A percentile compares a stretch with the other conserved stretches of the same genome.
phyloP scores from a whole-genome alignment of 768 basidiomycete species.

The Termitomyces titanicus region DNA sequence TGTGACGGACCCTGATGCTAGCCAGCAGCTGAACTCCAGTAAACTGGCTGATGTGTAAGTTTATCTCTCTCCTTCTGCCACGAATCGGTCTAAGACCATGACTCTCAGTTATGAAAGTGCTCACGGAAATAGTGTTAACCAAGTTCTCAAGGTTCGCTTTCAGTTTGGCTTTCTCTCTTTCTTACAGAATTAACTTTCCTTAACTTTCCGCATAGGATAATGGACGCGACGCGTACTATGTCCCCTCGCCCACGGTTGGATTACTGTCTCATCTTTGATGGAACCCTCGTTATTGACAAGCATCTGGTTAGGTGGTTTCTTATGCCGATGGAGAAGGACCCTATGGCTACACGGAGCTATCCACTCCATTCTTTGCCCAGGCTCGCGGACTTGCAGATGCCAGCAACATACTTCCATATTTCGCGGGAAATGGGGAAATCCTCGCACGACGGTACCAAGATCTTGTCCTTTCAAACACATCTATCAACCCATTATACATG shows the following conservation, averaged over 20 bases:
- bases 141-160: slow-evolving; percentile 27
- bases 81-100: neutral
- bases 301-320: slow-evolving; percentile 26
- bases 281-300: neutral
- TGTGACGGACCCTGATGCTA: slow-evolving; percentile 17
- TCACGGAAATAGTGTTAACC: slow-evolving; percentile 36
- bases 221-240: slow-evolving; percentile 34
- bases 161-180: neutral
- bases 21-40: slow-evolving; percentile 26
- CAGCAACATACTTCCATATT: slow-evolving; percentile 37
- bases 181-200: no score
- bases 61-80: neutral
- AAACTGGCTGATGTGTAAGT: slow-evolving; percentile 22
- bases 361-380: slow-evolving; percentile 25
- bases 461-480: slow-evolving; percentile 21
- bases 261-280: neutral
- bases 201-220: slow-evolving; percentile 38
- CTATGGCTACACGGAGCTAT: slow-evolving; percentile 35
- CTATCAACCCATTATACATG: slow-evolving; percentile 21
- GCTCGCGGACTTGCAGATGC: slow-evolving; percentile 36
- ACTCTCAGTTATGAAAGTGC: slow-evolving; percentile 23
- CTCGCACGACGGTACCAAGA: slow-evolving; percentile 35
- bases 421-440: slow-evolving; percentile 32
- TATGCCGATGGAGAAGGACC: slow-evolving; percentile 34
- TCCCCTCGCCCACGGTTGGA: slow-evolving; percentile 37